Conservation (phyloP, 441 rosid genomes). For the Manihot esculenta region DNA sequence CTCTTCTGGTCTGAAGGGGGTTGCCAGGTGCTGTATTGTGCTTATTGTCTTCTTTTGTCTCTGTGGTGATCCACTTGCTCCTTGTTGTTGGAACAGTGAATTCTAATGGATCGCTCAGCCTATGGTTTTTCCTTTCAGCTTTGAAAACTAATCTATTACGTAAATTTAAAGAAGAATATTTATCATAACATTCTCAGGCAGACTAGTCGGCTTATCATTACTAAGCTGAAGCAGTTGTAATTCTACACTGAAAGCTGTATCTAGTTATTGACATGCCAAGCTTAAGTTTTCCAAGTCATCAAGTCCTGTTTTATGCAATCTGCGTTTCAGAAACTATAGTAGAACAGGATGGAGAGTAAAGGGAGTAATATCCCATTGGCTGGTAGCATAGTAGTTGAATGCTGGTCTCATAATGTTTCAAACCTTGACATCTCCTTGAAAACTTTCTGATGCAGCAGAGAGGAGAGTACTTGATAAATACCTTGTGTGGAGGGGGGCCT, state of each 20-base stretch:
- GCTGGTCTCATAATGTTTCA: no score
- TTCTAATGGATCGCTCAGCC: not conserved
- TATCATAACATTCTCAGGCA: not conserved
- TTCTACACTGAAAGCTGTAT: not conserved
- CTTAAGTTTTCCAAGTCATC: not conserved
- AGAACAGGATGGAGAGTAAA: not conserved
- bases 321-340: not conserved
- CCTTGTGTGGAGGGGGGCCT: not conserved
- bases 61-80: slow-evolving; percentile 8
- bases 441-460: no score
- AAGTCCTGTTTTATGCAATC: slow-evolving; percentile 9
- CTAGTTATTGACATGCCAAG: not conserved
- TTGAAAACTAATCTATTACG: not conserved
- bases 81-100: not conserved
- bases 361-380: no score
- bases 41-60: slow-evolving; percentile 13
- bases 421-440: no score
- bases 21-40: slow-evolving; percentile 68
- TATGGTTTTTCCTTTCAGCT: not conserved
- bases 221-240: not conserved
- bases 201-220: not conserved
- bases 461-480: not conserved
- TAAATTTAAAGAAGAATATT: not conserved
- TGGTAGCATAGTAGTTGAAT: no score
- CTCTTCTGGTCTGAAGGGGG: slow-evolving; percentile 93